Evolutionary conservation across 1,284 basidiomycete genomes (phyloP).

Genomic region (Microbotryum scabiosae): DNA sequence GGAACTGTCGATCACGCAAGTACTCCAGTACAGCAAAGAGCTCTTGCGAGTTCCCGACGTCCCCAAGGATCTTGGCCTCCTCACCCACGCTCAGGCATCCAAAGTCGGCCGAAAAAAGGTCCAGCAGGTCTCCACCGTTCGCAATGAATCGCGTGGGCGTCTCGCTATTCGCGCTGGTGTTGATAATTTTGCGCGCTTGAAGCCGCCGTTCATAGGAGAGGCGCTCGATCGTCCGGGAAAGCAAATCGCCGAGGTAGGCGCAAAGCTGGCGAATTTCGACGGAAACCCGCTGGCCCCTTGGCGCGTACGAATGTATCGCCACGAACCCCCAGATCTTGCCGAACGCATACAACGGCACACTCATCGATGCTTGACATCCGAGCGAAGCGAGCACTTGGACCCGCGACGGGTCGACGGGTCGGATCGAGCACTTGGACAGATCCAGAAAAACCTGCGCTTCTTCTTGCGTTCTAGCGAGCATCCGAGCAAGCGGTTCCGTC

Average conservation of each 20-base stretch:
- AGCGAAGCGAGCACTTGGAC: too few relatives aligned
- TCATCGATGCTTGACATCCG: neutral
- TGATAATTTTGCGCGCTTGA: slow-evolving; percentile 37
- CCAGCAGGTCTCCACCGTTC: slow-evolving; percentile 38
- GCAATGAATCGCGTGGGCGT: slow-evolving; percentile 37
- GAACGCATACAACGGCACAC: slow-evolving; percentile 35
- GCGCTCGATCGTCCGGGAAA: slow-evolving; percentile 38
- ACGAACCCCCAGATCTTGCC: slow-evolving; percentile 39
- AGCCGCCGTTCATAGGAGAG: slow-evolving; percentile 37
- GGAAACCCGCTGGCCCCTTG: slow-evolving; percentile 29
- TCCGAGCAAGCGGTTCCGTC: slow-evolving; percentile 35
- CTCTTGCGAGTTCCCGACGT: slow-evolving; percentile 37
- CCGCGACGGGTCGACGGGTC: slow-evolving; percentile 1
- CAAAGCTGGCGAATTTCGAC: slow-evolving; percentile 29
- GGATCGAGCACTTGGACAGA: slow-evolving; percentile 38
- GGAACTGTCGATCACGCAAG: slow-evolving; percentile 33
- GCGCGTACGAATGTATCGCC: slow-evolving; percentile 37
- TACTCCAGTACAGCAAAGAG: slow-evolving; percentile 38
- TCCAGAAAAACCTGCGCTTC: slow-evolving; percentile 36
- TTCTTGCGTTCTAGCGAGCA: slow-evolving; percentile 35
- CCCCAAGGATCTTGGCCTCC: slow-evolving; percentile 35
- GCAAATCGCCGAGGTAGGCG: slow-evolving; percentile 37
- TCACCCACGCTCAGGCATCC: slow-evolving; percentile 38
- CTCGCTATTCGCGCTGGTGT: slow-evolving; percentile 36
- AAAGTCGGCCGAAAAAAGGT: slow-evolving; percentile 39